Evolutionary conservation across 192 early-diverging fungal species (phyloP).

Genomic region (Coemansia sp.): DNA sequence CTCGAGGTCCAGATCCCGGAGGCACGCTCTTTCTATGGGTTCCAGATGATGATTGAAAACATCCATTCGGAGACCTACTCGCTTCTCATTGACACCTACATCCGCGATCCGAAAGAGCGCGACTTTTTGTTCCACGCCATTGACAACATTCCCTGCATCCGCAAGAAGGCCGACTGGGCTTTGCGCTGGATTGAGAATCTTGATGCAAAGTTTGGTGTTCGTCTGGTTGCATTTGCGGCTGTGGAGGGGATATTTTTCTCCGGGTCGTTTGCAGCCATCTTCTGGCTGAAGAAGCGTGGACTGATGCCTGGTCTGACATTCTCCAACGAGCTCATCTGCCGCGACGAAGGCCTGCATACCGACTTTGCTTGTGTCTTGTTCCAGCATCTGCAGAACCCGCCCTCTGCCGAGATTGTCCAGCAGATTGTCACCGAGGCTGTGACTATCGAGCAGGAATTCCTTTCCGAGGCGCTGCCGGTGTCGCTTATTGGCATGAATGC

Average conservation of each 20-base stretch:
- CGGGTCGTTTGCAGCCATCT: constrained; percentile 96
- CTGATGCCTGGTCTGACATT: constrained; percentile 97
- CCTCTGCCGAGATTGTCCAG: constrained; percentile 61
- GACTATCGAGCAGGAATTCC: constrained; percentile 91
- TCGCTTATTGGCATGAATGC: constrained; percentile 97
- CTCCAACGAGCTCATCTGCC: constrained; percentile 95
- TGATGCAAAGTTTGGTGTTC: constrained; percentile 81
- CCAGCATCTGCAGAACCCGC: constrained; percentile 75
- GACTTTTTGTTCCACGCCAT: constrained; percentile 90
- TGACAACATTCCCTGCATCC: constrained; percentile 94
- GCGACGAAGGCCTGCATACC: constrained; percentile 95
- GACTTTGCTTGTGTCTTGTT: constrained; percentile 98
- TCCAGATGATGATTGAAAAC: constrained; percentile 99
- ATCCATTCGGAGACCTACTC: constrained; percentile 96
- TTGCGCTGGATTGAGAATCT: constrained; percentile 86
- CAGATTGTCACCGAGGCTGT: constrained; percentile 88
- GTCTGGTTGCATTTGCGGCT: constrained; percentile 94
- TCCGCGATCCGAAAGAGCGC: constrained; percentile 81
- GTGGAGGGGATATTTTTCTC: constrained; percentile 99
- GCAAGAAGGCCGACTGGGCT: constrained; percentile 97
- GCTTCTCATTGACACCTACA: constrained; percentile 92
- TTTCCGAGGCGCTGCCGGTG: constrained; percentile 89
- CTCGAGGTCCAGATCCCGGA: constrained; percentile 93
- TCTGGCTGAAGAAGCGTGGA: constrained; percentile 99
- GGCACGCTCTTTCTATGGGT: constrained; percentile 92